Conservation (phyloP, 176 grass and related monocot genomes). For the Thinopyrum elongatum region DNA sequence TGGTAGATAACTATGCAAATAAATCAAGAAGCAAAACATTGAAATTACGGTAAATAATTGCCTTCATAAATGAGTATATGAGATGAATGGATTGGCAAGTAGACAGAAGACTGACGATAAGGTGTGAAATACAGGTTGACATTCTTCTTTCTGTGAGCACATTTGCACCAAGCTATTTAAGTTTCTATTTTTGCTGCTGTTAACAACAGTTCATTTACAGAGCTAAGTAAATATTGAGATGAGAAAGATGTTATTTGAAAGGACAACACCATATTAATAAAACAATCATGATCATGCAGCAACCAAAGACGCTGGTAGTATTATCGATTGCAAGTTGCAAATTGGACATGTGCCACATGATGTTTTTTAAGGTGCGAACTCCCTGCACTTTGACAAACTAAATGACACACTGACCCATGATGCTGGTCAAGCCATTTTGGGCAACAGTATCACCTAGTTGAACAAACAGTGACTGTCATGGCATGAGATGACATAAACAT, state of each 20-base stretch:
- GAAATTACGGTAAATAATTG: no score
- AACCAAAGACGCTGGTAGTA: background rate
- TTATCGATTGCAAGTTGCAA: slow-evolving; percentile 6
- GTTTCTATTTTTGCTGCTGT: slow-evolving; percentile 45
- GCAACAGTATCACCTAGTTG: slow-evolving; percentile 55
- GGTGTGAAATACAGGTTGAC: slow-evolving; percentile 8
- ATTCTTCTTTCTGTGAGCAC: slow-evolving; percentile 71
- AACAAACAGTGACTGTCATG: no score
- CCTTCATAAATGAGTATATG: no score
- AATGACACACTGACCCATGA: slow-evolving; percentile 82
- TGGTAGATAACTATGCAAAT: no score
- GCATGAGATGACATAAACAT: no score
- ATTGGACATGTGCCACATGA: no score
- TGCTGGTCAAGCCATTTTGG: slow-evolving; percentile 81
- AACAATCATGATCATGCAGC: background rate
- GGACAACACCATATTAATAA: background rate
- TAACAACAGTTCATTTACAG: slow-evolving; percentile 6
- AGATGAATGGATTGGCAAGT: no score
- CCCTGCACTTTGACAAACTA: slow-evolving; percentile 59
- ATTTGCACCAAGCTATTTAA: slow-evolving; percentile 72
- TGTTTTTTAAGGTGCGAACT: slow-evolving; percentile 58
- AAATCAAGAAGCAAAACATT: no score
- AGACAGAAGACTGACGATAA: no score
- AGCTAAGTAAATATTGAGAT: background rate
- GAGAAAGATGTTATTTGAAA: background rate